phyloP scores from a whole-genome alignment of 345 rosid genomes.

The Nasturtium officinale region DNA sequence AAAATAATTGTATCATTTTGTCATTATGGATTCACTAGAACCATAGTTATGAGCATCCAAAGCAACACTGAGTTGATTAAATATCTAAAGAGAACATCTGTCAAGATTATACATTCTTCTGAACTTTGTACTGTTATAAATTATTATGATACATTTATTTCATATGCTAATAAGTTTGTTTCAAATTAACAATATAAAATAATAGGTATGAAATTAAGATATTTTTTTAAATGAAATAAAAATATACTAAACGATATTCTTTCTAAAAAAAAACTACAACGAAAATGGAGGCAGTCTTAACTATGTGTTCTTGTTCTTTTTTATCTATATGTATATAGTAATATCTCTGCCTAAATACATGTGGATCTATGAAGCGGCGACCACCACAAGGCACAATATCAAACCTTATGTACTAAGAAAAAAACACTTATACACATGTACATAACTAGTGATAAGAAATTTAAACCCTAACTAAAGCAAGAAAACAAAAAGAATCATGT shows the following conservation, averaged over 20 bases:
- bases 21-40: conserved; percentile 12
- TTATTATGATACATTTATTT: not conserved
- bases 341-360: conserved; percentile 1
- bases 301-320: not conserved
- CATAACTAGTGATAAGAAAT: conserved; percentile 18
- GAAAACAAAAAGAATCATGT: conserved; percentile 60
- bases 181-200: not conserved
- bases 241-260: not conserved
- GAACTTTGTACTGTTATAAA: not conserved
- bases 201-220: not conserved
- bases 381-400: conserved; percentile 11
- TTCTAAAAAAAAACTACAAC: not conserved
- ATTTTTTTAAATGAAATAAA: not conserved
- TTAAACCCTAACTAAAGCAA: conserved; percentile 50
- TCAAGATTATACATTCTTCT: not conserved
- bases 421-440: not conserved
- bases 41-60: conserved; percentile 14
- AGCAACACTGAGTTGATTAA: not conserved
- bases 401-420: conserved; percentile 26
- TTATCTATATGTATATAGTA: not conserved
- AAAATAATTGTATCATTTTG: not conserved
- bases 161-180: not conserved
- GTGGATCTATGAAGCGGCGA: conserved; percentile 8
- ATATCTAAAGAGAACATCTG: not conserved
- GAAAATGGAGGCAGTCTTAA: not conserved